Conservation (phyloP, 495 filamentous ascomycete genomes). For the Hypoxylon rickii region DNA sequence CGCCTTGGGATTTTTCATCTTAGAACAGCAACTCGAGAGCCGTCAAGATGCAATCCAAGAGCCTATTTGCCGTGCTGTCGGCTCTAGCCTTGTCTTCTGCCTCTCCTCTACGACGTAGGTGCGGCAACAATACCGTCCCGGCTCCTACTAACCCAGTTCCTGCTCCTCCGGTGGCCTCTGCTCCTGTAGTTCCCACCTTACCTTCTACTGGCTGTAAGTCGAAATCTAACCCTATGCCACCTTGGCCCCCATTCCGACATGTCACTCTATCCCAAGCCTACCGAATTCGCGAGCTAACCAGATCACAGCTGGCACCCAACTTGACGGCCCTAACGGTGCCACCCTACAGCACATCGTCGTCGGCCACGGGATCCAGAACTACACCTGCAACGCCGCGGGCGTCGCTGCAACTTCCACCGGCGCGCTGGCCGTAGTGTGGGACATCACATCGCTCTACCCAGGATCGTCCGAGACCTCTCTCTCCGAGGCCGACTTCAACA, state of each 20-base stretch:
- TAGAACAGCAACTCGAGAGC: neutral
- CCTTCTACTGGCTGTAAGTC: slow-evolving; percentile 39
- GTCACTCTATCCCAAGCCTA: neutral
- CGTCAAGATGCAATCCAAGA: slow-evolving; percentile 33
- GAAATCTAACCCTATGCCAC: neutral
- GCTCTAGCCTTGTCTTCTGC: slow-evolving; percentile 42
- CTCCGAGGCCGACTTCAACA: slow-evolving; percentile 33
- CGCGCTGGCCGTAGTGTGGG: slow-evolving; percentile 70
- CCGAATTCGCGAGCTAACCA: slow-evolving; percentile 19
- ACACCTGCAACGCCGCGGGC: slow-evolving; percentile 60
- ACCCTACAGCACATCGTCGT: slow-evolving; percentile 65
- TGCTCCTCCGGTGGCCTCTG: slow-evolving; percentile 5
- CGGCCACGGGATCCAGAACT: slow-evolving; percentile 79
- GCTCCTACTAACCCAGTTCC: slow-evolving; percentile 11
- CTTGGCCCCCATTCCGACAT: slow-evolving; percentile 21
- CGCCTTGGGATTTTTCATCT: neutral
- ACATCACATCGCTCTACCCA: slow-evolving; percentile 56
- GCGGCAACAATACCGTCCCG: slow-evolving; percentile 20
- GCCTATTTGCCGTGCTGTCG: slow-evolving; percentile 33
- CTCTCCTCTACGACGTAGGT: slow-evolving; percentile 33
- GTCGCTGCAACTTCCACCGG: slow-evolving; percentile 49
- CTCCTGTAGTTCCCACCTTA: slow-evolving; percentile 14
- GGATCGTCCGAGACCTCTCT: slow-evolving; percentile 39
- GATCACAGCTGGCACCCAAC: slow-evolving; percentile 35
- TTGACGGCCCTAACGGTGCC: slow-evolving; percentile 52